Evolutionary conservation across 2,329 filamentous ascomycete species (phyloP).

Genomic region (Orbilia ellipsospora): DNA sequence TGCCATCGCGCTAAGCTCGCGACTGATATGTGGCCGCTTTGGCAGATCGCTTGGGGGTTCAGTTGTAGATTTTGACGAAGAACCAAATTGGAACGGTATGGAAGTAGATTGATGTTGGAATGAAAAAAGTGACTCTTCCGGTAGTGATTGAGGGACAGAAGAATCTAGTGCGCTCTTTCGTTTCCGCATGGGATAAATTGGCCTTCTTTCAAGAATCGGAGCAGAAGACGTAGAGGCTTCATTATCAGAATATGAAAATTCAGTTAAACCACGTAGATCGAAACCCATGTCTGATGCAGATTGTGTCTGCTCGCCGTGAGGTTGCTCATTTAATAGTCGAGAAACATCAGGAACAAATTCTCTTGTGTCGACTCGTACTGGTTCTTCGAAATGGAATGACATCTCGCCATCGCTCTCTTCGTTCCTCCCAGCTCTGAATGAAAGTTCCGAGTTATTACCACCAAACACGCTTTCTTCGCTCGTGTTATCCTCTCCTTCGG

Average conservation of each 20-base stretch:
- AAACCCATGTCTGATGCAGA: constrained; percentile 35
- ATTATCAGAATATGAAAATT: constrained; percentile 40
- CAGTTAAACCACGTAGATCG: constrained; percentile 40
- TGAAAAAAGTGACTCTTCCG: constrained; percentile 29
- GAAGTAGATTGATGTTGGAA: constrained; percentile 28
- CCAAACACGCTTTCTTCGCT: constrained; percentile 53
- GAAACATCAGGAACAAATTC: constrained; percentile 8
- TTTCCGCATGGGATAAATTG: constrained; percentile 43
- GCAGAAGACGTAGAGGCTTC: constrained; percentile 38
- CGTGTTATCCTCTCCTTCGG: constrained; percentile 54
- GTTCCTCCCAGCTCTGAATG: constrained; percentile 36
- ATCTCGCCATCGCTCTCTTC: constrained; percentile 47
- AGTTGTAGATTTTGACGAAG: constrained; percentile 21
- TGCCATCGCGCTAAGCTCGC: constrained; percentile 56
- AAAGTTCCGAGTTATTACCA: constrained; percentile 49
- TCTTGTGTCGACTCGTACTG: constrained; percentile 23
- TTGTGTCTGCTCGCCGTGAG: constrained; percentile 13
- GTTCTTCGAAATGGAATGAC: constrained; percentile 49
- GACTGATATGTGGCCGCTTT: constrained; percentile 56
- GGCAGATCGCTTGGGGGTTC: constrained; percentile 24
- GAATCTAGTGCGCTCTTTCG: constrained; percentile 33
- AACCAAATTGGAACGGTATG: constrained; percentile 43
- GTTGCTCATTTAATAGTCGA: constrained; percentile 9
- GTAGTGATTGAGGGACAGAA: neutral
- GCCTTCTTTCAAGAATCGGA: constrained; percentile 28